Evolutionary conservation across 1,139 yeast species (phyloP).

Genomic region (Hyphopichia burtonii): DNA sequence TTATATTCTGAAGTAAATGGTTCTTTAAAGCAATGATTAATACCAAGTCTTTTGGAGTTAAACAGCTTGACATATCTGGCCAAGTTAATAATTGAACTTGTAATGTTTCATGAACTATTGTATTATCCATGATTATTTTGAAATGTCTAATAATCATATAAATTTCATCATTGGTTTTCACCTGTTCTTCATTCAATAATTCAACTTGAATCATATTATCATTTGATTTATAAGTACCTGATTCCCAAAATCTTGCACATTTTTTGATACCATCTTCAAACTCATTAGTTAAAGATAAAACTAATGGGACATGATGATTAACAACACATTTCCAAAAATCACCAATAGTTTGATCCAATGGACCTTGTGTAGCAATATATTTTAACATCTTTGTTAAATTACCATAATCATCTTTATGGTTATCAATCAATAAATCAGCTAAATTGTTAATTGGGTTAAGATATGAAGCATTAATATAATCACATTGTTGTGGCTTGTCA

Average conservation of each 20-base stretch:
- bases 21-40: conserved; percentile 41
- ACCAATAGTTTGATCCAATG: conserved; percentile 68
- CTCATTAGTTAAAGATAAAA: conserved; percentile 53
- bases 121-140: conserved; percentile 23
- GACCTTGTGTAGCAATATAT: conserved; percentile 87
- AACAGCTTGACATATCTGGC: conserved; percentile 52
- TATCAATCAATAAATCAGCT: conserved; percentile 4
- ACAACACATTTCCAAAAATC: conserved; percentile 79
- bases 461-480: conserved; percentile 35
- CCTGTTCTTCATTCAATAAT: conserved; percentile 16
- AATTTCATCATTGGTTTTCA: conserved; percentile 11
- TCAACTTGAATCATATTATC: conserved; percentile 29
- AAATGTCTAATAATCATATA: conserved; percentile 36
- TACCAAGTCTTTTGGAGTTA: conserved; percentile 40
- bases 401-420: conserved; percentile 1
- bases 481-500: conserved; percentile 17
- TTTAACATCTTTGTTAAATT: conserved; percentile 19
- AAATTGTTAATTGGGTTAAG: conserved; percentile 18
- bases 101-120: conserved; percentile 29
- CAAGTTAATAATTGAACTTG: conserved; percentile 52
- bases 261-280: conserved; percentile 52
- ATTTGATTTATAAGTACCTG: conserved; percentile 45
- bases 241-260: conserved; percentile 56
- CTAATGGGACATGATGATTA: conserved; percentile 39
- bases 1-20: conserved; percentile 19